Evolutionary conservation across 1,284 basidiomycete genomes (phyloP).

Genomic region (Baeospora myosura): DNA sequence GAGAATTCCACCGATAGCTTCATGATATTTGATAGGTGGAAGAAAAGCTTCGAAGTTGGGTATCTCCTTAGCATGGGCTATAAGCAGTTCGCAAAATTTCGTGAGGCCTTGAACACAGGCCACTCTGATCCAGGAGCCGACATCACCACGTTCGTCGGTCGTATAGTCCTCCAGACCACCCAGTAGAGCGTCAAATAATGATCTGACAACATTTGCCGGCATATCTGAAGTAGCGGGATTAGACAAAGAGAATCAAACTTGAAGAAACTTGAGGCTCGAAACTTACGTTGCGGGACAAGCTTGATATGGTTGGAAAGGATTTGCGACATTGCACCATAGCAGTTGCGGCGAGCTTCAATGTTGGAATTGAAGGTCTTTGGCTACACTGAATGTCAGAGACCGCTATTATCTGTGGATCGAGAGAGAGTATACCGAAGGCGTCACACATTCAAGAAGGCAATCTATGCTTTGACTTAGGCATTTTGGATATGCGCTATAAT

Average conservation of each 20-base stretch:
- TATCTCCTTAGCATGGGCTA: conserved; percentile 34
- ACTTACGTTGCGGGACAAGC: conserved; percentile 41
- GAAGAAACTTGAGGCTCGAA: conserved; percentile 8
- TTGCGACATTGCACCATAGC: conserved; percentile 56
- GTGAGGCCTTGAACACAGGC: conserved; percentile 61
- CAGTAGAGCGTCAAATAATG: conserved; percentile 47
- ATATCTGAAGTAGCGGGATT: conserved; percentile 38
- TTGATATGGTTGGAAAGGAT: conserved; percentile 44
- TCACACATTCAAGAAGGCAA: conserved; percentile 56
- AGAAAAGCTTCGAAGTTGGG: conserved; percentile 48
- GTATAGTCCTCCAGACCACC: conserved; percentile 83
- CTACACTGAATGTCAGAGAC: conserved; percentile 23
- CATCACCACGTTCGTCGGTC: conserved; percentile 90
- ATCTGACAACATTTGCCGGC: conserved; percentile 32
- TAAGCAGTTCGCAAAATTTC: conserved; percentile 38
- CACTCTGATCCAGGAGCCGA: conserved; percentile 95
- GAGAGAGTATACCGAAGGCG: conserved; percentile 39
- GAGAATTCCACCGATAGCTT: conserved; percentile 60
- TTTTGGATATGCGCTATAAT: conserved; percentile 52
- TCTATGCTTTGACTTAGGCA: conserved; percentile 44
- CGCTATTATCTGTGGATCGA: conserved; percentile 18
- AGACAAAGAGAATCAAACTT: conserved; percentile 4
- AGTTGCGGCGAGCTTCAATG: conserved; percentile 67
- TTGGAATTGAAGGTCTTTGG: conserved; percentile 36
- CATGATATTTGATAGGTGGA: conserved; percentile 49